Conservation (phyloP, 257 asterid genomes). For the Rhazya stricta region DNA sequence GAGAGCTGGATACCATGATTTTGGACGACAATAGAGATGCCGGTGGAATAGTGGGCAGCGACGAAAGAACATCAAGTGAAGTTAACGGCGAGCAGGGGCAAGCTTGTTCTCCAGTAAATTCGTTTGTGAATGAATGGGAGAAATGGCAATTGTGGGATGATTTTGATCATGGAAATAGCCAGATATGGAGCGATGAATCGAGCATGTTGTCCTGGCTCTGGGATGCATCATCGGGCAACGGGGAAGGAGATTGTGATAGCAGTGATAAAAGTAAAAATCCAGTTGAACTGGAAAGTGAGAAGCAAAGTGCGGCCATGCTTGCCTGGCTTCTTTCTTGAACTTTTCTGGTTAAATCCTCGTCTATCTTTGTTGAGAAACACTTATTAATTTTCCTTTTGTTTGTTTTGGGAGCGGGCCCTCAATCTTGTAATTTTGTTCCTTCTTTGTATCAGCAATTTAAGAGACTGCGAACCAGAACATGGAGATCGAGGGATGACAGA, state of each 20-base stretch:
- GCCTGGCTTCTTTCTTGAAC: slow-evolving; percentile 56
- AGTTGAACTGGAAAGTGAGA: slow-evolving; percentile 24
- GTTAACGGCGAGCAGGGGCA: neutral
- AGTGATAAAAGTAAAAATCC: neutral
- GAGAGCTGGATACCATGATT: neutral
- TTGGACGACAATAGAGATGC: neutral
- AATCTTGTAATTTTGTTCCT: neutral
- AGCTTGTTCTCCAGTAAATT: neutral
- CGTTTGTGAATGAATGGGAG: neutral
- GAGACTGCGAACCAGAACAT: neutral
- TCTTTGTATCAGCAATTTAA: neutral
- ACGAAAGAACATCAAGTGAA: slow-evolving; percentile 2
- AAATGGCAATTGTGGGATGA: slow-evolving; percentile 31
- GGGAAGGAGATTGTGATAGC: neutral
- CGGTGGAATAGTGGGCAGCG: neutral
- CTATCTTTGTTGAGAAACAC: neutral
- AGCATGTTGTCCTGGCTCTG: slow-evolving; percentile 36
- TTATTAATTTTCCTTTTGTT: neutral
- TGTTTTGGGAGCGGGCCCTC: neutral
- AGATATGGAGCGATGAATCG: slow-evolving; percentile 17
- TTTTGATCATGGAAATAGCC: slow-evolving; percentile 8
- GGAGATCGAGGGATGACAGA: neutral
- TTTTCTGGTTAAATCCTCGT: neutral
- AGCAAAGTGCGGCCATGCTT: slow-evolving; percentile 34
- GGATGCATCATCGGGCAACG: slow-evolving; percentile 15